Base-by-base conservation (phyloP, 768 basidiomycete genomes). In the Rubroboletus satanas region DNA sequence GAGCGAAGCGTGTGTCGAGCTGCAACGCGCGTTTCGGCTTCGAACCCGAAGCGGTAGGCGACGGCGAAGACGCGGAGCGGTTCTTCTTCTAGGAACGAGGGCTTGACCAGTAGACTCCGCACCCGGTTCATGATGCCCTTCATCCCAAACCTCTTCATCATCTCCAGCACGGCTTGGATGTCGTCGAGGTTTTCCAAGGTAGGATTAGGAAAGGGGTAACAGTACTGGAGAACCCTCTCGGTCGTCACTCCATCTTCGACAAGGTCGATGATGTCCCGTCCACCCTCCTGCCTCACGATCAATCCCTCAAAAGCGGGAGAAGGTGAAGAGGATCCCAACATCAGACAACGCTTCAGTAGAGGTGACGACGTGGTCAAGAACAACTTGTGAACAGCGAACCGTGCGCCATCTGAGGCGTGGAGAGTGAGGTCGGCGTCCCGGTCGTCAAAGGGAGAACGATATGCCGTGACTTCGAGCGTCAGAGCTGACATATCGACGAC, bases 331-430 rank as follows among this genome's bases (percentile, higher is more conserved):
- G 66, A 61, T 23, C 66, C 68, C 21, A 64, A 33, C 5, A 49
- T 38, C n/a, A 70, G 57, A 44, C 54, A 64, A 31, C 70, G 69
- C 49, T 70, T 70, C 48, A 80, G 73, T 17, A 80, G 66, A 2
- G 74, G 61, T 12, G 77, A 80, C 5, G 75, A 74, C 54, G 66
- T 74, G 35, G 71, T 69, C 36, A 83, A 59, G 35, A 77, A 71
- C 42, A 75, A 55, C 43, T 71, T 75, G 61, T 77, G 73, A 35
- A 81, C 68, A 33, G 72, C 75, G 60, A 82, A 81, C 9, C 70
- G 59, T 3, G 73, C 70, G 9, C 70, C 72, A 51, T 82, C 78
- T 2, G 68, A 61, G 8, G 77, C 73, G 36, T 72, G 72, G 35
- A 81, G 65, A 43, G 76, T 68, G 51, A 79, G 61, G 56, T 80